Conservation (phyloP, 2,329 filamentous ascomycete species). For the Ophioceras dolichostomum region DNA sequence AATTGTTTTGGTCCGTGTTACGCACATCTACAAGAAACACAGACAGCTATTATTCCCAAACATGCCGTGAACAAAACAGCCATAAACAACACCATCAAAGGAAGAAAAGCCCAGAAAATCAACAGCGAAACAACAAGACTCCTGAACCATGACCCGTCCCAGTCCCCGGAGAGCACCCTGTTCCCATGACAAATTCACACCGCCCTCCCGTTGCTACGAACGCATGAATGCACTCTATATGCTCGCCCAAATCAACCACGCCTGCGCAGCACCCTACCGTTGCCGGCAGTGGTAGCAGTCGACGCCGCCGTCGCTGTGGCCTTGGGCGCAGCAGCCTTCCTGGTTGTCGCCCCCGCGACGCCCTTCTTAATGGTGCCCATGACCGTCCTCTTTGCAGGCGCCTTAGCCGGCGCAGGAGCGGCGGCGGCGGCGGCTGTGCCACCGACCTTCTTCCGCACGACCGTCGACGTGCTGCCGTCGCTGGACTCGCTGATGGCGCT, state of each 20-base stretch:
- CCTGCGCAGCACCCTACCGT: slow-evolving; percentile 43
- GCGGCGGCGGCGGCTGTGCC: slow-evolving; percentile 10
- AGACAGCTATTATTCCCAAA: too few species aligned
- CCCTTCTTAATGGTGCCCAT: slow-evolving; percentile 42
- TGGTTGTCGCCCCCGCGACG: slow-evolving; percentile 32
- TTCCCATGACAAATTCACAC: too few species aligned
- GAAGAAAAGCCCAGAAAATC: too few species aligned
- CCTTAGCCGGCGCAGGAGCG: slow-evolving; percentile 20
- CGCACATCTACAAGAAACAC: too few species aligned
- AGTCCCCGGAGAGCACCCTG: too few species aligned
- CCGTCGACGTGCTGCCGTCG: slow-evolving; percentile 51
- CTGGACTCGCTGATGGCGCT: slow-evolving; percentile 53
- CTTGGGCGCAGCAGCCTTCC: slow-evolving; percentile 33
- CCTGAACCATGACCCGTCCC: too few species aligned
- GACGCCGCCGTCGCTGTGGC: slow-evolving; percentile 22
- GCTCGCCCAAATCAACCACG: slow-evolving; percentile 22
- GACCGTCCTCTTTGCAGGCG: slow-evolving; percentile 35
- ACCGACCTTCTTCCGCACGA: slow-evolving; percentile 40
- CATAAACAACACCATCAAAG: too few species aligned
- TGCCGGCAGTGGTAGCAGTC: slow-evolving; percentile 25
- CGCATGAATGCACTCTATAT: neutral
- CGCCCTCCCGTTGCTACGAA: too few species aligned
- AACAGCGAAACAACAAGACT: too few species aligned
- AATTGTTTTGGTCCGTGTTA: too few species aligned
- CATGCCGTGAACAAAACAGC: too few species aligned